Evolutionary conservation across 1,284 basidiomycete species (phyloP).

Genomic region (Peniophora sp.): DNA sequence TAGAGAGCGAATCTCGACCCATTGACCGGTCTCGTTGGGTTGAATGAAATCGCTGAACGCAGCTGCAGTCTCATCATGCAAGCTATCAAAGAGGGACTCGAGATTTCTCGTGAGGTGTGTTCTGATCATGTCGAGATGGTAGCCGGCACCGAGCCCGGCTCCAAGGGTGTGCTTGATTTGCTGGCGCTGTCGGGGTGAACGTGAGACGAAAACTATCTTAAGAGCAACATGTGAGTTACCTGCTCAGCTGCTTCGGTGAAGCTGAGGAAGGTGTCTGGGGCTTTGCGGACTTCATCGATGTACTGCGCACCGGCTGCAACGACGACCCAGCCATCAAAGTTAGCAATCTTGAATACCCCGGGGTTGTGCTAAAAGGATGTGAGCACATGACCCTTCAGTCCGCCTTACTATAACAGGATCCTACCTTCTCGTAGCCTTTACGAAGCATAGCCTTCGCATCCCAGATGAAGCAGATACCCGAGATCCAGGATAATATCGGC

Average conservation of each 20-base stretch:
- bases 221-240: too few relatives aligned
- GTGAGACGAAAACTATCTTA: too few relatives aligned
- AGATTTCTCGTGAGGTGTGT: slow-evolving; percentile 23
- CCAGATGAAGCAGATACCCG: slow-evolving; percentile 5
- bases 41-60: slow-evolving; percentile 19
- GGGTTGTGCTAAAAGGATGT: background rate
- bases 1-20: background rate
- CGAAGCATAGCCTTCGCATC: slow-evolving; percentile 4
- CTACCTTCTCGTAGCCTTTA: slow-evolving; percentile 12
- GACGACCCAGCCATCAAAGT: slow-evolving; percentile 18
- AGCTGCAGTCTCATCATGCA: slow-evolving; percentile 23
- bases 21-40: slow-evolving; percentile 4
- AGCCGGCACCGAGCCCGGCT: slow-evolving; percentile 15
- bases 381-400: background rate
- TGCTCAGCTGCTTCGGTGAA: slow-evolving; percentile 16
- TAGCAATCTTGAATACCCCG: slow-evolving; percentile 7
- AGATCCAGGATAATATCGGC: slow-evolving; percentile 9
- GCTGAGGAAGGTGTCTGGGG: slow-evolving; percentile 22
- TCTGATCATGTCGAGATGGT: slow-evolving; percentile 18
- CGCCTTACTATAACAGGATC: background rate
- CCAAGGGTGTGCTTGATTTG: slow-evolving; percentile 22
- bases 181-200: slow-evolving; percentile 21
- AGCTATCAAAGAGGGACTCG: slow-evolving; percentile 14
- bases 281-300: slow-evolving; percentile 24
- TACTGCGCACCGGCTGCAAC: slow-evolving; percentile 15